These are phyloP conservation scores for Aspergillus hiratsukae DNA, from an alignment of 2,329 filamentous ascomycete genomes.

Conservation along the genomic window DNA sequence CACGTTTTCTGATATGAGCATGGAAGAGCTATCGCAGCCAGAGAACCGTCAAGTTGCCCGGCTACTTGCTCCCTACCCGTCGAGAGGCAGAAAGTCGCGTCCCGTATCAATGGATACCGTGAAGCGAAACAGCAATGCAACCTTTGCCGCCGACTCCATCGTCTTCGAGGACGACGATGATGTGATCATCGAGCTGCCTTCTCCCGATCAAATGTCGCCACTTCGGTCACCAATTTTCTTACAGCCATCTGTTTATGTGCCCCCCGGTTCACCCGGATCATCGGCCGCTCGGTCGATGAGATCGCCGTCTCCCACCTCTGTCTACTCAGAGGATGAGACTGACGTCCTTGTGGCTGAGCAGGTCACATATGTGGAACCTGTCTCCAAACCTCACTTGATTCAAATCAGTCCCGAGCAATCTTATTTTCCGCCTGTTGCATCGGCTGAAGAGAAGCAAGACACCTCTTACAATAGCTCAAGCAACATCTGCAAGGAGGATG, in stretches of 20 bases:
- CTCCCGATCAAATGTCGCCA: slow-evolving; percentile 23
- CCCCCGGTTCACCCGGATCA: slow-evolving; percentile 18
- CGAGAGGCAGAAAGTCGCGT: slow-evolving; percentile 21
- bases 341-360: slow-evolving; percentile 31
- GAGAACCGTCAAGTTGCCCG: slow-evolving; percentile 15
- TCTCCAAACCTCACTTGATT: slow-evolving; percentile 28
- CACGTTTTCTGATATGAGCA: slow-evolving; percentile 27
- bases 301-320: slow-evolving; percentile 25
- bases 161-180: slow-evolving; percentile 28
- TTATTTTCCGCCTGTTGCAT: not conserved
- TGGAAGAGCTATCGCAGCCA: slow-evolving; percentile 24
- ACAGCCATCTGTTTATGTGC: slow-evolving; percentile 27
- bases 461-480: not conserved
- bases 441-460: slow-evolving; percentile 8
- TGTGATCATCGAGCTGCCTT: slow-evolving; percentile 30
- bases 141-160: slow-evolving; percentile 27
- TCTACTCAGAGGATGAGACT: slow-evolving; percentile 28
- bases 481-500: not conserved
- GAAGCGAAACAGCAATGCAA: slow-evolving; percentile 29
- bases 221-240: slow-evolving; percentile 26
- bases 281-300: slow-evolving; percentile 15
- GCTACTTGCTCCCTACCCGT: slow-evolving; percentile 18
- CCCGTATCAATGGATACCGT: slow-evolving; percentile 34
- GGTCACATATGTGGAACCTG: slow-evolving; percentile 28
- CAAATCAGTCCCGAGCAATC: slow-evolving; percentile 25